These are phyloP conservation scores for Monosporascus sp. DNA, from an alignment of 2,329 filamentous ascomycete species.

Conservation along the genomic window DNA sequence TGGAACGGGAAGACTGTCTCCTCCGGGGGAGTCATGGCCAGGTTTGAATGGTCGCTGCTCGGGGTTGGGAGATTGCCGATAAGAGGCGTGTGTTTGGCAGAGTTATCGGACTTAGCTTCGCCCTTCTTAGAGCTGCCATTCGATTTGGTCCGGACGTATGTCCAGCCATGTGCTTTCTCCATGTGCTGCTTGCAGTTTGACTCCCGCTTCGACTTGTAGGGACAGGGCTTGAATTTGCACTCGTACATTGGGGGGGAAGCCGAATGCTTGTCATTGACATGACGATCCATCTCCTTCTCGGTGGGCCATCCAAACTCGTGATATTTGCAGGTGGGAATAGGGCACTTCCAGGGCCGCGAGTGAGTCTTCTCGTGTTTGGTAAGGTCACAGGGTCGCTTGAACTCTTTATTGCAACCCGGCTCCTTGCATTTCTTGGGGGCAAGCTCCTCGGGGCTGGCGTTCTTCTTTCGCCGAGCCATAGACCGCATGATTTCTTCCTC, in stretches of 20 bases:
- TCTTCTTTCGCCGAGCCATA: conserved; percentile 95
- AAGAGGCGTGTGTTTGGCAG: conserved; percentile 50
- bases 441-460: conserved; percentile 77
- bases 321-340: conserved; percentile 79
- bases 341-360: conserved; percentile 93
- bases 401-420: conserved; percentile 77
- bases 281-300: conserved; percentile 94
- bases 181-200: conserved; percentile 98
- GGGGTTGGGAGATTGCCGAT: conserved; percentile 60
- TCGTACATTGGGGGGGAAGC: conserved; percentile 72
- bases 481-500: conserved; percentile 82
- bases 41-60: conserved; percentile 50
- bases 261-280: conserved; percentile 95
- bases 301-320: conserved; percentile 88
- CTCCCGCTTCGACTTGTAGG: conserved; percentile 91
- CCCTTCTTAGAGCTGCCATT: conserved; percentile 56
- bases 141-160: conserved; percentile 87
- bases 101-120: conserved; percentile 39
- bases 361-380: conserved; percentile 99
- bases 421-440: conserved; percentile 73
- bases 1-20: conserved; percentile 34
- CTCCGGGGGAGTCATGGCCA: conserved; percentile 53
- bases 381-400: conserved; percentile 93
- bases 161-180: conserved; percentile 92
- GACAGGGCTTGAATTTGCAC: conserved; percentile 78